Conservation (phyloP, 257 asterid species). For the Nemophila menziesii region DNA sequence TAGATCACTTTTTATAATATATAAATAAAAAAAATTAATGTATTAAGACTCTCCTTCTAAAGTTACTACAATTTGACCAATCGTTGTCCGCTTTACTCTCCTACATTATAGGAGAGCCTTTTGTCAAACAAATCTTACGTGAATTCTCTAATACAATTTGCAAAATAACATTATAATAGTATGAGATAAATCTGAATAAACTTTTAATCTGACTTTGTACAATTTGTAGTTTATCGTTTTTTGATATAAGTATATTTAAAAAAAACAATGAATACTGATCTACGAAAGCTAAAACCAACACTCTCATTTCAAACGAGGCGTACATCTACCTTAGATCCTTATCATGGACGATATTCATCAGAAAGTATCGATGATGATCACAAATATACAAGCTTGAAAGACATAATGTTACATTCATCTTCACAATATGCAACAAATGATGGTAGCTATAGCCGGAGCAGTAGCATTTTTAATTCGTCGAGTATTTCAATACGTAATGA, state of each 20-base stretch:
- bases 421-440: conserved; percentile 9
- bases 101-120: background rate
- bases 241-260: background rate
- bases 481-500: conserved; percentile 38
- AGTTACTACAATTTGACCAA: too few species aligned
- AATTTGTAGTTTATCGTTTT: background rate
- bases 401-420: conserved; percentile 21
- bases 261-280: conserved; percentile 13
- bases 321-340: conserved; percentile 11
- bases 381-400: conserved; percentile 45
- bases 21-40: too few species aligned
- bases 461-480: conserved; percentile 17
- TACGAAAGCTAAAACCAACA: conserved; percentile 12
- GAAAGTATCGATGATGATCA: conserved; percentile 5
- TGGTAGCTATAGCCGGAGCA: background rate
- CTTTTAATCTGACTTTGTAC: too few species aligned
- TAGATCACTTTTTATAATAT: too few species aligned
- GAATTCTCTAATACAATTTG: background rate
- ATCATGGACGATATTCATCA: conserved; percentile 16
- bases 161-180: too few species aligned
- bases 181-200: too few species aligned
- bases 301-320: conserved; percentile 21
- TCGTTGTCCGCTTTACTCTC: conserved; percentile 3
- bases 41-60: too few species aligned
- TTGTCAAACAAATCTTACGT: background rate